Base-by-base conservation (phyloP, 2,329 filamentous ascomycete species). In the Claviceps sp. region DNA sequence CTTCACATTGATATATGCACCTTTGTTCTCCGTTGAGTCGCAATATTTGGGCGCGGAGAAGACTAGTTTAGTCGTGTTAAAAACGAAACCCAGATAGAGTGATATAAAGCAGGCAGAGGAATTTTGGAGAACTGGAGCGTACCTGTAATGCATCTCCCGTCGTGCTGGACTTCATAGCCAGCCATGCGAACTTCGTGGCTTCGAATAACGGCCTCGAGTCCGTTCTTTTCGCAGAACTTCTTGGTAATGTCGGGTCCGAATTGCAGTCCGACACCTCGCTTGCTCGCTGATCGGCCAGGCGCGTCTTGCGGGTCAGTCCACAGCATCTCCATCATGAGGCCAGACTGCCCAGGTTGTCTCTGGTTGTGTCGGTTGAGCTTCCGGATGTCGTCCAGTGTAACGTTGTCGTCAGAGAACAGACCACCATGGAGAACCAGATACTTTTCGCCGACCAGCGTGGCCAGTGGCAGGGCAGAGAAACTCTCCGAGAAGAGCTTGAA, bases 321-420 rank as follows among this genome's bases (percentile, higher is more conserved):
- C 46, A 98, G 79, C 93, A 98, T 98, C 71, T 98, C 93, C 93
- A 98, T 98, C 93, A 98, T 98, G 61, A 98, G 72, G 14, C 93
- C 93, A 47, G 86, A 73, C 67, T 98, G 93, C 36, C 93, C 93
- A 2, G 93, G 91, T 63, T 97, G 91, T 55, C 88, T 79, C 70
- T 97, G 93, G 66, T 80, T 82, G 71, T 96, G 90, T 58, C 91
- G 78, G 69, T 97, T 84, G 53, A 97, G 75, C 71, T 95, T 94
- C 58, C 93, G 82, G 59, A 98, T 94, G 64, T 98, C 91, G 59
- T 97, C 88, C 50, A 98, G 73, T 0, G 87, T 90, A 56, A 91
- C 78, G 59, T 87, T 93, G 69, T 98, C 93, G 64, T 97, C 86
- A 1, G 91, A 97, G 77, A 97, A 96, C 46, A 97, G 77, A 58